These are phyloP conservation scores for Diaporthe sp. DNA, from an alignment of 2,329 filamentous ascomycete species.

Conservation along the genomic window DNA sequence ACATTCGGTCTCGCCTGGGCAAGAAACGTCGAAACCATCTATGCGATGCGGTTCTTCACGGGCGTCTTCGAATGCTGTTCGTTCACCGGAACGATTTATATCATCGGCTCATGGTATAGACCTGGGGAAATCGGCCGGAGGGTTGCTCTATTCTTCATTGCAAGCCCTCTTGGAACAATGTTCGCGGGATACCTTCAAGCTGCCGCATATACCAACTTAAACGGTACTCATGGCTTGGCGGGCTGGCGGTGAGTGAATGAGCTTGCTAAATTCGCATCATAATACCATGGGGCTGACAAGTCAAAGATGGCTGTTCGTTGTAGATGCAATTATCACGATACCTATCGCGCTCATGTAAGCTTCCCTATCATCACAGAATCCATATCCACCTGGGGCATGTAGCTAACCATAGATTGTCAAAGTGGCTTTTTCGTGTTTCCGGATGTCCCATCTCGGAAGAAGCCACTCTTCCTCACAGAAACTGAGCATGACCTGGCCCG, in stretches of 20 bases:
- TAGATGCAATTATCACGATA: constrained; percentile 9
- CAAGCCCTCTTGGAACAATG: constrained; percentile 65
- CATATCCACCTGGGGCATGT: not conserved
- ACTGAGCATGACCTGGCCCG: not conserved
- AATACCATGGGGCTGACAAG: not conserved
- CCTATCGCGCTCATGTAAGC: constrained; percentile 1
- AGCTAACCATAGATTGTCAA: not conserved
- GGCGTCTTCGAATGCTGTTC: constrained; percentile 51
- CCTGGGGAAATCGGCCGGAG: constrained; percentile 59
- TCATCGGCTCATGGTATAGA: constrained; percentile 55
- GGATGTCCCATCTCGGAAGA: constrained; percentile 6
- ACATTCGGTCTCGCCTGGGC: constrained; percentile 5
- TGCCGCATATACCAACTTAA: constrained; percentile 62
- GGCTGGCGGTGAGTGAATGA: constrained; percentile 59
- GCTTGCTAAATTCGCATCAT: no score
- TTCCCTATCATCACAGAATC: not conserved
- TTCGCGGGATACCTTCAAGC: constrained; percentile 60
- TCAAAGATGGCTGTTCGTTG: constrained; percentile 6
- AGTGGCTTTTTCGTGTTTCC: constrained; percentile 10
- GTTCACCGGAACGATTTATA: constrained; percentile 50
- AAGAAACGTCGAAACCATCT: not conserved
- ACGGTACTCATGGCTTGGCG: constrained; percentile 61
- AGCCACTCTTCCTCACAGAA: not conserved
- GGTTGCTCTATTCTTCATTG: constrained; percentile 63
- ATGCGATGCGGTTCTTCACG: constrained; percentile 53